phyloP scores from a whole-genome alignment of 2,329 filamentous ascomycete species.

The Ophiostoma ips region DNA sequence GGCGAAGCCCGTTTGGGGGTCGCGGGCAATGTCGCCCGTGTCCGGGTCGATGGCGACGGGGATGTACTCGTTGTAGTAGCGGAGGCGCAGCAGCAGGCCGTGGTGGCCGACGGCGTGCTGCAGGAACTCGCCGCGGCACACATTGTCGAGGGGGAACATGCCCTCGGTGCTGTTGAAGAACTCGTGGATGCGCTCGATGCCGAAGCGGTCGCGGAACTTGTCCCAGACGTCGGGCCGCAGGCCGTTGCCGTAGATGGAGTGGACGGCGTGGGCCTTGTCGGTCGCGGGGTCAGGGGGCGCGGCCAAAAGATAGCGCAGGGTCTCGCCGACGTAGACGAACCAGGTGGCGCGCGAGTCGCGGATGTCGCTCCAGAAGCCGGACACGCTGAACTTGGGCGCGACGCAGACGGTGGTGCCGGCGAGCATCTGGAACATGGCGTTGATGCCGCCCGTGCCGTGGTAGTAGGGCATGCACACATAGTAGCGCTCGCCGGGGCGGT shows the following conservation, averaged over 20 bases:
- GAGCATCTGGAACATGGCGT: slow-evolving; percentile 40
- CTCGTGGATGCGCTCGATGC: slow-evolving; percentile 48
- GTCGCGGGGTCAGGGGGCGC: slow-evolving; percentile 50
- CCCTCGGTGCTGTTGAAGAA: slow-evolving; percentile 72
- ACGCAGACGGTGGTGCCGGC: slow-evolving; percentile 43
- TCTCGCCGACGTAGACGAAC: slow-evolving; percentile 69
- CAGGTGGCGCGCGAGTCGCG: slow-evolving; percentile 52
- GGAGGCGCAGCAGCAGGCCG: slow-evolving; percentile 42
- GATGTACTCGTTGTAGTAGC: slow-evolving; percentile 40
- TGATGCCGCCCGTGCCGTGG: slow-evolving; percentile 58
- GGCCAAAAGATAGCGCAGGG: slow-evolving; percentile 58
- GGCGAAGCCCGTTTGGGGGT: slow-evolving; percentile 55
- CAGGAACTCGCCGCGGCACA: slow-evolving; percentile 46
- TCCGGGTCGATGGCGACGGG: slow-evolving; percentile 57
- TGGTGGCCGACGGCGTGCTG: slow-evolving; percentile 57
- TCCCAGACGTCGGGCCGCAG: slow-evolving; percentile 56
- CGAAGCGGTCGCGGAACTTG: slow-evolving; percentile 49
- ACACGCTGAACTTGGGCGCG: slow-evolving; percentile 52
- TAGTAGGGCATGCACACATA: slow-evolving; percentile 68
- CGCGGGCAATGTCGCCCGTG: slow-evolving; percentile 51
- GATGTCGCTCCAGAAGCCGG: slow-evolving; percentile 59
- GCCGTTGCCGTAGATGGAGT: slow-evolving; percentile 51
- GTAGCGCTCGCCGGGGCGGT: slow-evolving; percentile 40
- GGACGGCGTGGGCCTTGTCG: slow-evolving; percentile 38
- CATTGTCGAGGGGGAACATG: slow-evolving; percentile 47